phyloP scores from a whole-genome alignment of 345 rosid genomes.

The Boechera stricta region DNA sequence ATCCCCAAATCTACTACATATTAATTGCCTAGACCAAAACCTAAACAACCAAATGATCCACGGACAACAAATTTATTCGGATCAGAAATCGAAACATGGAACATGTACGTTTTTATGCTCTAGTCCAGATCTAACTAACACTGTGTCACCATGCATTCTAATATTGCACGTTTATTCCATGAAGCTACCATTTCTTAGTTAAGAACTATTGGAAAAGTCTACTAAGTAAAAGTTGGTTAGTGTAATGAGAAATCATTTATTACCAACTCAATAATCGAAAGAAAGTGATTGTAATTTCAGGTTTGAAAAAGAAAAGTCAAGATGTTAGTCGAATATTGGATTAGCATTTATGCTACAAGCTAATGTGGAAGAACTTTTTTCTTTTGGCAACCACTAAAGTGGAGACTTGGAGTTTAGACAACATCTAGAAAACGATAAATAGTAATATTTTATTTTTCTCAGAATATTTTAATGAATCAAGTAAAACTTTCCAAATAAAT shows the following conservation, averaged over 20 bases:
- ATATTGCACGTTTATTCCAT: neutral
- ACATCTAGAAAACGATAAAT: neutral
- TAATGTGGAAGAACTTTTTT: neutral
- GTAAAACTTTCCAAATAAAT: neutral
- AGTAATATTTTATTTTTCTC: neutral
- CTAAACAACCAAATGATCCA: neutral
- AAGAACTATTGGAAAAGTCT: conserved; percentile 2
- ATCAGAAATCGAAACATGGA: neutral
- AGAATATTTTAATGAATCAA: neutral
- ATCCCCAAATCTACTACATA: neutral
- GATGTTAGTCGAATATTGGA: neutral
- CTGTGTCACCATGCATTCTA: neutral
- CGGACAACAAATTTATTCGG: too few relatives aligned
- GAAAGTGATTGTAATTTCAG: neutral
- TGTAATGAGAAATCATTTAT: neutral
- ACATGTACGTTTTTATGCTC: neutral
- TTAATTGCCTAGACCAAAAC: neutral
- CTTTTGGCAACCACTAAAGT: neutral
- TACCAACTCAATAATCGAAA: neutral
- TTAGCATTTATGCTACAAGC: neutral
- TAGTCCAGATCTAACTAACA: neutral
- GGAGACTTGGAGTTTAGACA: neutral
- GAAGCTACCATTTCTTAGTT: neutral
- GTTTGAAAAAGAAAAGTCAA: neutral
- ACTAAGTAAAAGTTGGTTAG: neutral